These are phyloP conservation scores for Ambrosiella xylebori DNA, from an alignment of 2,329 filamentous ascomycete species.

Conservation along the genomic window DNA sequence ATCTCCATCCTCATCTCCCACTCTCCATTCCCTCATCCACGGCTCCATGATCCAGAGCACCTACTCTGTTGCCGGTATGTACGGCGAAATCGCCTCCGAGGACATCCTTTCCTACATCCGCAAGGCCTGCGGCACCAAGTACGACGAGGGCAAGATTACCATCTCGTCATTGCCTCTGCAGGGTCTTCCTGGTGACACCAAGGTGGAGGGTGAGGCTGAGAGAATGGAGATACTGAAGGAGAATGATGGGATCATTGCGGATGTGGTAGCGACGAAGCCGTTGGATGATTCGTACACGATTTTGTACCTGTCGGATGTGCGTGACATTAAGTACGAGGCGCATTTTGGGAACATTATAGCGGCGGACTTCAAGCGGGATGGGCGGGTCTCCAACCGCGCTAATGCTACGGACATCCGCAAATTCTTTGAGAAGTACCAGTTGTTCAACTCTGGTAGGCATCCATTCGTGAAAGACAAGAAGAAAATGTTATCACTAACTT, in stretches of 20 bases:
- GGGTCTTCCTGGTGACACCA: not conserved
- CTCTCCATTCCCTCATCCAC: constrained; percentile 28
- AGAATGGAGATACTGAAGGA: constrained; percentile 3
- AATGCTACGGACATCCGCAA: constrained; percentile 31
- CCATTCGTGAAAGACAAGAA: not conserved
- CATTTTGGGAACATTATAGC: constrained; percentile 13
- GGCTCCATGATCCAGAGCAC: constrained; percentile 22
- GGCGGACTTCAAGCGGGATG: constrained; percentile 52
- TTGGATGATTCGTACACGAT: constrained; percentile 46
- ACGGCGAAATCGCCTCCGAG: constrained; percentile 29
- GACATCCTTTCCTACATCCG: constrained; percentile 29
- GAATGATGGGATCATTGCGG: constrained; percentile 31
- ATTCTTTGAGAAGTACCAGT: constrained; percentile 87
- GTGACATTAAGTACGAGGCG: constrained; percentile 17
- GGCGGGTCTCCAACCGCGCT: constrained; percentile 20
- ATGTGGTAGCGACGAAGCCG: constrained; percentile 26
- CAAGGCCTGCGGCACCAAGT: constrained; percentile 24
- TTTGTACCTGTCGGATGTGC: constrained; percentile 48
- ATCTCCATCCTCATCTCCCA: constrained; percentile 26
- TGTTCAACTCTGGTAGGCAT: constrained; percentile 65
- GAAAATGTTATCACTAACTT: not conserved
- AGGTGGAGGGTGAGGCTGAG: not conserved
- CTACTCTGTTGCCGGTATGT: constrained; percentile 39
- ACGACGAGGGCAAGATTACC: constrained; percentile 7
- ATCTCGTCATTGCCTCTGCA: constrained; percentile 11